Percentiles rank a stretch among this genome's conserved stretches.
phyloP scores from a whole-genome alignment of 2,329 filamentous ascomycete genomes.

The Botrytis elliptica region DNA sequence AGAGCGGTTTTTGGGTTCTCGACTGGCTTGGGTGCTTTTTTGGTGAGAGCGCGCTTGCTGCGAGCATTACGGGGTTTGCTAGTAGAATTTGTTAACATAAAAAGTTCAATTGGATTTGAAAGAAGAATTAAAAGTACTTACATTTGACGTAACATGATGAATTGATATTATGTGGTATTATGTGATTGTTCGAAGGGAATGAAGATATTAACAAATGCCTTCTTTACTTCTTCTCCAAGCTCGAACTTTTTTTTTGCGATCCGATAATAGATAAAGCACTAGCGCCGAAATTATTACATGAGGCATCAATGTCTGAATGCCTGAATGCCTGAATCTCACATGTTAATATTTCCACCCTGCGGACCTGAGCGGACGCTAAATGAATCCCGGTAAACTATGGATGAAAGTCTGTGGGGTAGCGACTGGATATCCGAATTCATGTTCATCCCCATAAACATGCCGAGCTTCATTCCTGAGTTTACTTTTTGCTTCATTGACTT shows the following conservation, averaged over 20 bases:
- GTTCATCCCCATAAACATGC: conserved; percentile 15
- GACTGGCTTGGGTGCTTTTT: conserved; percentile 81
- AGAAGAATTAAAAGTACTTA: conserved; percentile 21
- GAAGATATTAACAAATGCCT: conserved; percentile 23
- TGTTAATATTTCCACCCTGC: conserved; percentile 23
- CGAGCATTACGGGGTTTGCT: conserved; percentile 77
- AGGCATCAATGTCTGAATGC: neutral
- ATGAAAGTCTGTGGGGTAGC: conserved; percentile 24
- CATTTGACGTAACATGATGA: conserved; percentile 42
- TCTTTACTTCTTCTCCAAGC: conserved; percentile 24
- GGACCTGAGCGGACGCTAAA: conserved; percentile 18
- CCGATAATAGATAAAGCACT: conserved; percentile 29
- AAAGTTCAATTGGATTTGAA: neutral
- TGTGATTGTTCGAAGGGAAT: conserved; percentile 14
- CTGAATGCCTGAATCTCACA: conserved; percentile 26
- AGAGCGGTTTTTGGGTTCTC: conserved; percentile 91
- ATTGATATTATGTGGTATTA: conserved; percentile 24
- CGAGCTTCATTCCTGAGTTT: conserved; percentile 26
- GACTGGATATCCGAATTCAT: conserved; percentile 25
- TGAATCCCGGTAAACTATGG: neutral
- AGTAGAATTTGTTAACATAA: conserved; percentile 15
- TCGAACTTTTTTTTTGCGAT: conserved; percentile 22
- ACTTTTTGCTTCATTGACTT: conserved; percentile 3
- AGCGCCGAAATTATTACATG: conserved; percentile 4
- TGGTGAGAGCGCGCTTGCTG: conserved; percentile 91